Percentiles rank a stretch among this genome's conserved stretches.
Conservation (phyloP, 2,329 filamentous ascomycete genomes). For the Xylaria sp. region DNA sequence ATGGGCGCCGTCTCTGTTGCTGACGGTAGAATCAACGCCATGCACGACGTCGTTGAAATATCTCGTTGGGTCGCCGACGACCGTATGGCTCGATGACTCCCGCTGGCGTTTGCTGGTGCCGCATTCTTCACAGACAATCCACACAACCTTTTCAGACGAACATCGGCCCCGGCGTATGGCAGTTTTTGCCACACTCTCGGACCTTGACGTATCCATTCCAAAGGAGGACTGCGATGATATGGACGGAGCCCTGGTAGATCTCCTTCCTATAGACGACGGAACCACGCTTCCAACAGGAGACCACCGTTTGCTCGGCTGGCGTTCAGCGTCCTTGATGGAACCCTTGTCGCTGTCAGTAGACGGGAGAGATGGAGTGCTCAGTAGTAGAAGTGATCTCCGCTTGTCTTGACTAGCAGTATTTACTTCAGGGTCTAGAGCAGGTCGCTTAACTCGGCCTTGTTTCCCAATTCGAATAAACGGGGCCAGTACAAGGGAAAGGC, state of each 20-base stretch:
- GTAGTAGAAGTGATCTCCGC: constrained; percentile 31
- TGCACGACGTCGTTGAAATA: constrained; percentile 49
- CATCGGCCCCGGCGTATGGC: constrained; percentile 42
- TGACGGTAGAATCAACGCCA: constrained; percentile 27
- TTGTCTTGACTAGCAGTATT: constrained; percentile 25
- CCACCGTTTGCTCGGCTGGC: constrained; percentile 50
- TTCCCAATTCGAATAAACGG: constrained; percentile 50
- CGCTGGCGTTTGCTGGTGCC: constrained; percentile 47
- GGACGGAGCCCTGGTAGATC: constrained; percentile 43
- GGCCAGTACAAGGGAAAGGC: constrained; percentile 47
- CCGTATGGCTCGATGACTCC: constrained; percentile 38
- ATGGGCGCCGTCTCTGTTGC: constrained; percentile 30
- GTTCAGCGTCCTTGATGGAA: constrained; percentile 34
- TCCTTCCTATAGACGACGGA: constrained; percentile 35
- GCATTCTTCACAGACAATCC: constrained; percentile 51
- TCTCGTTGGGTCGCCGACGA: constrained; percentile 47
- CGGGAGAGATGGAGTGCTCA: constrained; percentile 21
- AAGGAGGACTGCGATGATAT: constrained; percentile 46
- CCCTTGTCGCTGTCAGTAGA: constrained; percentile 32
- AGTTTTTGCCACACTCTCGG: constrained; percentile 42
- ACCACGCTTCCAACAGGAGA: constrained; percentile 46
- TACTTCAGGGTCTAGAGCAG: constrained; percentile 22
- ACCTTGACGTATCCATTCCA: constrained; percentile 42
- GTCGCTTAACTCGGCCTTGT: constrained; percentile 39
- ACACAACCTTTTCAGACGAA: constrained; percentile 47